Base-by-base conservation (phyloP, 495 filamentous ascomycete genomes). In the Bacidia gigantensis region DNA sequence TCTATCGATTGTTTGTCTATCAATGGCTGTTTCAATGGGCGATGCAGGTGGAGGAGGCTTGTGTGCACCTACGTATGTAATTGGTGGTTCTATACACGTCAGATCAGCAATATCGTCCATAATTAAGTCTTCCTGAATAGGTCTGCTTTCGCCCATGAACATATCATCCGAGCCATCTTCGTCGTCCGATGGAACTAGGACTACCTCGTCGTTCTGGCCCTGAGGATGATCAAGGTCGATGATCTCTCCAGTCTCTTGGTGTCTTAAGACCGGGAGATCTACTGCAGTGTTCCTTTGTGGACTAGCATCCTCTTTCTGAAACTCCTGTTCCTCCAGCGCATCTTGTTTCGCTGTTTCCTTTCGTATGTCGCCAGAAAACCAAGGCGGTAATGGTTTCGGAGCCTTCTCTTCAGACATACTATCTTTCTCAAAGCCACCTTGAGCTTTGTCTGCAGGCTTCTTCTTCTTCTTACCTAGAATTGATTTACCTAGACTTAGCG, bases 321-420 rank as follows among this genome's bases (percentile, higher is more conserved):
- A 54, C 46, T 41, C 46, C 23, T 61, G 46, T 22, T 57, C 60
- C 52, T 68, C 65, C 21, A 62, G 40, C 20, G 48, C 50, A 48
- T 58, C 59, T 56, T 71, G 63, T 35, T 59, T 62, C 14, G 64
- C 64, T 2, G 59, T 62, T 49, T 66, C 63, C 38, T 64, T 60
- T 2, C 74, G 51, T 11, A 60, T 60, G 11, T 60, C 57, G 14
- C 55, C 72, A 21, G 73, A 71, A 60, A 98, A 86, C 92, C 92
- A 98, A 3, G 92, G 90, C 1, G 92, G 92, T 26, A 96, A 62
- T 11, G 82, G 81, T 35, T 71, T 70, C 0, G 76, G 65, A 2
- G 54, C 35, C 41, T 74, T 67, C 53, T 83, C 74, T 20, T 76
- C 65, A n/a, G 41, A 7, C 18, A 72, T 58, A 10, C 62, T 41